A percentile compares a stretch with the other conserved stretches of the same genome.
phyloP scores from a whole-genome alignment of 352 stramenopile species.

The Globisporangium camurandrum region DNA sequence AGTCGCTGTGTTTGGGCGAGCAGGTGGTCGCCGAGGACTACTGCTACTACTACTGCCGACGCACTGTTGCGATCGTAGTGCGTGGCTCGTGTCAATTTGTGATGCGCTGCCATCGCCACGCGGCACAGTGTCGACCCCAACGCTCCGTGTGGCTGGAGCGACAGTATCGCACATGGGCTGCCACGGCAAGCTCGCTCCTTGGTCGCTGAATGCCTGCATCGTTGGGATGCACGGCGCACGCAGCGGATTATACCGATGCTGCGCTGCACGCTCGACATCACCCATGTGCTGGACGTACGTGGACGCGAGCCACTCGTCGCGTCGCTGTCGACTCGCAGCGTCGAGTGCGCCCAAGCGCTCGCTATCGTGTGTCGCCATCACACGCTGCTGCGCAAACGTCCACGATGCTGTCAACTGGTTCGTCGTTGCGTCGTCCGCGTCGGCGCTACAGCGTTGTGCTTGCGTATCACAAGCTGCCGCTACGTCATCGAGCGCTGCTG shows the following conservation, averaged over 20 bases:
- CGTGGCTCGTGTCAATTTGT: background rate
- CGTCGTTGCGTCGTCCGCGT: background rate
- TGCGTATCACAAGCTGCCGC: too few species aligned
- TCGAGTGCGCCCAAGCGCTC: background rate
- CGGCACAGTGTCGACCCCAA: background rate
- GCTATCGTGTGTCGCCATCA: background rate
- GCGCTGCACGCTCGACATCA: constrained; percentile 1
- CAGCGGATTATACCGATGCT: constrained; percentile 1
- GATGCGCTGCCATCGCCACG: background rate
- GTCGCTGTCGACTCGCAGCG: constrained; percentile 14
- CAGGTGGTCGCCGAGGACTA: constrained; percentile 1
- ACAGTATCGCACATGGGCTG: constrained; percentile 15
- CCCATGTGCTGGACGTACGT: constrained; percentile 18
- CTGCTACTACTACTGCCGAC: background rate
- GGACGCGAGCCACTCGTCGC: constrained; percentile 35
- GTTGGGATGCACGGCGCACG: constrained; percentile 9
- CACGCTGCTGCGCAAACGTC: constrained; percentile 9
- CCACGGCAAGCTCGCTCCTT: constrained; percentile 19
- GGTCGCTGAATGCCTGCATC: constrained; percentile 11
- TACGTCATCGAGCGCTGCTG: too few species aligned
- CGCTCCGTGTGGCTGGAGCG: background rate
- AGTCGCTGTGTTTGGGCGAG: constrained; percentile 5
- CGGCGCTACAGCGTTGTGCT: background rate
- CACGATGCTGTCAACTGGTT: constrained; percentile 24
- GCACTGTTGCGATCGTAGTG: background rate